These are phyloP conservation scores for Xylaria polymorpha DNA, from an alignment of 2,329 filamentous ascomycete genomes.

Conservation along the genomic window DNA sequence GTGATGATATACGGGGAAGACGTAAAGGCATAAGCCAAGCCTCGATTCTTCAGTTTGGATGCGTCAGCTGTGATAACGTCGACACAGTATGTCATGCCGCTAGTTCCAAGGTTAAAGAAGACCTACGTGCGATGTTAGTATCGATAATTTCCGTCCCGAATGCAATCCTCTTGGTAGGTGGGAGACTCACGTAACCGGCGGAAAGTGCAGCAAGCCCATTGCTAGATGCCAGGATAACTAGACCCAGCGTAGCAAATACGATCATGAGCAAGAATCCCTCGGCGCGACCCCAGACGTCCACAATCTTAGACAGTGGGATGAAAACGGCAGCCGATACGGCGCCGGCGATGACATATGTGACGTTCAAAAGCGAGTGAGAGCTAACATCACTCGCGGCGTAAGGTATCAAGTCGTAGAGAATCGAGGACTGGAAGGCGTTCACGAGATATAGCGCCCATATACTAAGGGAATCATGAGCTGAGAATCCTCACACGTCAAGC, in stretches of 20 bases:
- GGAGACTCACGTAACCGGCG: slow-evolving; percentile 58
- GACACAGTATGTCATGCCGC: slow-evolving; percentile 67
- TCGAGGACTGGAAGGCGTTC: slow-evolving; percentile 54
- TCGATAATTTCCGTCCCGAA: not conserved
- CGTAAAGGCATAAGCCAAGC: slow-evolving; percentile 66
- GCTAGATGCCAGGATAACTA: slow-evolving; percentile 69
- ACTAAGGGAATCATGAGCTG: slow-evolving; percentile 42
- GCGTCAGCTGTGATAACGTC: slow-evolving; percentile 72
- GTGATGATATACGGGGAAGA: slow-evolving; percentile 71
- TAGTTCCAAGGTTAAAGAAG: slow-evolving; percentile 67
- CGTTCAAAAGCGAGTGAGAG: slow-evolving; percentile 58
- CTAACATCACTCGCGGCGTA: slow-evolving; percentile 57
- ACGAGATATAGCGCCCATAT: slow-evolving; percentile 58
- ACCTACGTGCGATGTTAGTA: slow-evolving; percentile 17
- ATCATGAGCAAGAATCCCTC: slow-evolving; percentile 65
- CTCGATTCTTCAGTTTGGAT: slow-evolving; percentile 68
- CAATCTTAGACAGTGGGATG: slow-evolving; percentile 67
- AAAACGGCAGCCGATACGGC: slow-evolving; percentile 64
- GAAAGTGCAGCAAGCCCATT: slow-evolving; percentile 52
- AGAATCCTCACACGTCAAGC: slow-evolving; percentile 6
- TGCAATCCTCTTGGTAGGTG: slow-evolving; percentile 37
- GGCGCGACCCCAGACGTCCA: slow-evolving; percentile 69
- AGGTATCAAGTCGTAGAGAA: slow-evolving; percentile 50
- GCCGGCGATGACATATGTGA: slow-evolving; percentile 59
- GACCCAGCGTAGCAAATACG: slow-evolving; percentile 55